Evolutionary conservation across 2,329 filamentous ascomycete genomes (phyloP), one percentile per base, ranked within the genome.

Genomic region (Aspergillus hiratsukae): DNA sequence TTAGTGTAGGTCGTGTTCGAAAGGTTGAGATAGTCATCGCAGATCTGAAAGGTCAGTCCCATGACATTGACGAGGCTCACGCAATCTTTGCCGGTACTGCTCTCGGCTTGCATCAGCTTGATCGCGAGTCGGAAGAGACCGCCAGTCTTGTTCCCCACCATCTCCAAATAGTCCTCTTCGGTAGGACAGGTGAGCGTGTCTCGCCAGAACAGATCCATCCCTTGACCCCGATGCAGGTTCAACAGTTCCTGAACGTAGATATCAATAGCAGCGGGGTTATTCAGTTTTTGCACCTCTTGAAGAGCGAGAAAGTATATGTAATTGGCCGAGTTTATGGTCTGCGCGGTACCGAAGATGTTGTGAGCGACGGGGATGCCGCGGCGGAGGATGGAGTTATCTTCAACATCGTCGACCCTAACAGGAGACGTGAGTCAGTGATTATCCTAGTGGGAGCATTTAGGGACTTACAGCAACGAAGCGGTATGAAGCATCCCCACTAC

Each of bases 21-120:
- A 46, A 99, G 85, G 72, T 97, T 97, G 73, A 91, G 86, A 77
- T 96, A 96, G 81, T 99, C 94, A 78, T 80, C 76, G 59, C 76
- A 77, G 54, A 79, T 77, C 57, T 79, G 76, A 57, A 78, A 78
- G 37, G 77, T 73, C 25, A 78, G 64, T 0, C 76, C 76, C 66
- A 78, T 69, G 48, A 77, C 63, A 55, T 77, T 95, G 68, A 95
- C 90, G 19, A 99, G 84, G 19, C 90, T 69, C 17, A 77, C 74
- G 52, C 75, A 77, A 59, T 80, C 75, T 49, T 67, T 72, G n/a
- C 59, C 69, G 3, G 71, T 67, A 8, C 58, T 56, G 48, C 72
- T 74, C 54, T 77, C 74, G 3, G 73, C 72, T 58, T 76, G 73
- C 77, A 80, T 79, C 17, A 80, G 61, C 54, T 77, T 75, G 14